Conservation (phyloP, 129 eudicot species). For the Flaveria robusta region DNA sequence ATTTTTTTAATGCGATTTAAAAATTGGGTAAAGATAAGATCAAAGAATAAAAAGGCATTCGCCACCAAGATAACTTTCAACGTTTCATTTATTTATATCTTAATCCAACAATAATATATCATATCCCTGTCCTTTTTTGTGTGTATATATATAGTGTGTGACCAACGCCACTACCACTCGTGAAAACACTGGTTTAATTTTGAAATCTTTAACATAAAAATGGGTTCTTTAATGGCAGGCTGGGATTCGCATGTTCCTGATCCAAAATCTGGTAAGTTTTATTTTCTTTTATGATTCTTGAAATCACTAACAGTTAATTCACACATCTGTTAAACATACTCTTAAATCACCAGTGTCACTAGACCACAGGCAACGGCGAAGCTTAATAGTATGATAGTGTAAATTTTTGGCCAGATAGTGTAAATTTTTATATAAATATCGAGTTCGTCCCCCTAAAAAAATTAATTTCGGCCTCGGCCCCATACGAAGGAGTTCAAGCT, state of each 20-base stretch:
- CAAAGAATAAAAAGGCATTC: constrained; percentile 1
- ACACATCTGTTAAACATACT: no score
- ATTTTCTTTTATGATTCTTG: not conserved
- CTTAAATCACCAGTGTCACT: no score
- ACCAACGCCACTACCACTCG: constrained; percentile 4
- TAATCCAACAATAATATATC: not conserved
- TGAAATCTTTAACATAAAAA: constrained; percentile 22
- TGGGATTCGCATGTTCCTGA: constrained; percentile 68
- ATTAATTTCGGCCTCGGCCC: no score
- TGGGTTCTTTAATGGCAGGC: constrained; percentile 88
- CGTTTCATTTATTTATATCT: constrained; percentile 30
- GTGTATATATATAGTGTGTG: not conserved
- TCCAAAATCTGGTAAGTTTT: constrained; percentile 45
- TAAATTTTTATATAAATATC: no score
- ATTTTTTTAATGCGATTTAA: not conserved
- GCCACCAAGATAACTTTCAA: constrained; percentile 1
- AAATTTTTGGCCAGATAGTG: no score
- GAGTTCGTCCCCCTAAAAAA: no score
- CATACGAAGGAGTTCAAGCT: no score
- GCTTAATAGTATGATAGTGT: no score
- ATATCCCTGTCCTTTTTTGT: not conserved
- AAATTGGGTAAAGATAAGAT: constrained; percentile 27
- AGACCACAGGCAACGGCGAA: no score
- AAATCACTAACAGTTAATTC: no score
- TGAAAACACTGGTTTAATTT: not conserved